Base-by-base conservation (phyloP, 352 stramenopile species). In the Phytophthora ohioensis region DNA sequence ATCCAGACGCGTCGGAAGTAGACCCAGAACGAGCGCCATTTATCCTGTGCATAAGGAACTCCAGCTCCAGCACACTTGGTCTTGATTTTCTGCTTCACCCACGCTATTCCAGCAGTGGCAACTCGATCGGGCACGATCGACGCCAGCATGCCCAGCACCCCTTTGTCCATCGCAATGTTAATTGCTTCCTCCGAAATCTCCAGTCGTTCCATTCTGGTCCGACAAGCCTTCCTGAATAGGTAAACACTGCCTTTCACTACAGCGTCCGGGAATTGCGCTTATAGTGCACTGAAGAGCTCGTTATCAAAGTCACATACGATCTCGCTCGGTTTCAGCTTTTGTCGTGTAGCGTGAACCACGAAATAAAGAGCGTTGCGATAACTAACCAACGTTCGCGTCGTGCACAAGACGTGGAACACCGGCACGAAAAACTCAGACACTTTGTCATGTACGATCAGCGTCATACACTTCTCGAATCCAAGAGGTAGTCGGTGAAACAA, bases 1-100 rank as follows among this genome's bases (percentile, higher is more conserved):
- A 73, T 49, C 69, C 69, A 76, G 4, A 53, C 43, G 11, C 43
- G 38, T 59, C 43, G 10, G 46, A 73, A 76, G 51, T 69, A 73
- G 17, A 38, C 12, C 63, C 69, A 76, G 31, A 76, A 76, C 3
- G 35, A 63, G 38, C 36, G 41, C 66, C 66, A 73, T 38, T 69
- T 36, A 5, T 64, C 36, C 27, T 64, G 58, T 15, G 17, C 36
- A 39, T 73, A 73, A 17, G 35, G 43, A 27, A 69, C 17, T 17
- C 41, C 58, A 34, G 48, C 21, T 15, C 46, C 53, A n/a, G 11
- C 35, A 39, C 66, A 73, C 27, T 62, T 67, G 11, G 36, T 35
- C 41, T 64, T 62, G 38, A 73, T 73, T 32, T 70, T 43, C 34
- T 61, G 41, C 41, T 52, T 58, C 51, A 69, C 67, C 67, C 67